Conservation (phyloP, 345 rosid species). For the Triadica sebifera region DNA sequence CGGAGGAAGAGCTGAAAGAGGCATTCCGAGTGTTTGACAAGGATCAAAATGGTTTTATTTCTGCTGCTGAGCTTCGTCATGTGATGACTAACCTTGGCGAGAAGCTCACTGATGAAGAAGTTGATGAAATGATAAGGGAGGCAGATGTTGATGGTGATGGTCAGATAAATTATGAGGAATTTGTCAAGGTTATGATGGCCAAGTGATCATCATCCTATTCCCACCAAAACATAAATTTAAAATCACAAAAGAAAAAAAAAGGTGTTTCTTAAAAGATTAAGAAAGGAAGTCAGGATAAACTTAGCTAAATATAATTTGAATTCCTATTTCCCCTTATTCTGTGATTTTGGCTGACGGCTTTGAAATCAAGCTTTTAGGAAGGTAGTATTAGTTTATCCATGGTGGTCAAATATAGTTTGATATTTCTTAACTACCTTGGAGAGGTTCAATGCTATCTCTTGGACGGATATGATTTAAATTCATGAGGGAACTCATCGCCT, state of each 20-base stretch:
- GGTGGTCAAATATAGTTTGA: background rate
- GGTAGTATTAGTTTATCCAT: background rate
- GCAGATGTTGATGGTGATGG: constrained; percentile 64
- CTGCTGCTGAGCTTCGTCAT: constrained; percentile 57
- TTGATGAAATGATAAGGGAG: constrained; percentile 56
- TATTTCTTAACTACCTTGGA: background rate
- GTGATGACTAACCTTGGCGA: constrained; percentile 61
- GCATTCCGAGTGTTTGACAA: constrained; percentile 54
- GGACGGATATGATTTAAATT: background rate
- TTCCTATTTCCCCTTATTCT: background rate
- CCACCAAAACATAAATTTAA: background rate
- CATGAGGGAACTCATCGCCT: too few species aligned
- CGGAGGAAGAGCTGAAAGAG: constrained; percentile 62
- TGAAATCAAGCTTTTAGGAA: background rate
- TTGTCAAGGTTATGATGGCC: constrained; percentile 64
- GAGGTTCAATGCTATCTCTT: background rate
- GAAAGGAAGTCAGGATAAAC: background rate
- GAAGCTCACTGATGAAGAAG: constrained; percentile 55
- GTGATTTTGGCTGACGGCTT: background rate
- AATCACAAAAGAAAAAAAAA: background rate
- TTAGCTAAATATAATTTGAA: background rate
- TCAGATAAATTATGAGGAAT: constrained; percentile 57
- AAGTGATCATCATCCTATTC: constrained; percentile 28
- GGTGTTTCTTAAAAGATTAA: background rate
- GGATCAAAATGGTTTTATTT: constrained; percentile 51